phyloP scores from a whole-genome alignment of 495 filamentous ascomycete genomes.

The Neurospora terricola region DNA sequence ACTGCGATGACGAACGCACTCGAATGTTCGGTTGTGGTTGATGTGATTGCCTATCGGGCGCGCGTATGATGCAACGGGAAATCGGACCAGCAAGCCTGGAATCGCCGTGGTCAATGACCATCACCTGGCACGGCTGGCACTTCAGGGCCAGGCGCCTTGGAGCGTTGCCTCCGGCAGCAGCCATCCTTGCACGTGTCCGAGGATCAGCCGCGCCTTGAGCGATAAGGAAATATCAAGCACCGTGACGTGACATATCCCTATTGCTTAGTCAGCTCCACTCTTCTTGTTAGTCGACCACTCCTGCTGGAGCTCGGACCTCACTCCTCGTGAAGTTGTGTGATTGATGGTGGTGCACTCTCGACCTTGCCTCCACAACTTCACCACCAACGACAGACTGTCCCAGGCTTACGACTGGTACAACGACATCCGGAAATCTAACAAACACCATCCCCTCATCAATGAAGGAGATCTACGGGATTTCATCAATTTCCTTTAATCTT shows the following conservation, averaged over 20 bases:
- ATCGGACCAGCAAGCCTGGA: slow-evolving; percentile 4
- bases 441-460: background rate
- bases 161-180: background rate
- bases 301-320: background rate
- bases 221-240: background rate
- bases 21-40: slow-evolving; percentile 2
- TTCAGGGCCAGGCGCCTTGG: background rate
- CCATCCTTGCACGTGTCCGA: background rate
- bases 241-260: background rate
- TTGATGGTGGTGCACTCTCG: background rate
- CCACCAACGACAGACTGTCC: background rate
- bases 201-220: background rate
- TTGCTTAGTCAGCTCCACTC: background rate
- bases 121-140: background rate
- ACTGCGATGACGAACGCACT: slow-evolving; percentile 1
- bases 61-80: slow-evolving; percentile 17
- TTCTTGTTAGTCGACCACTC: background rate
- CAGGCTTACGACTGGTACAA: background rate
- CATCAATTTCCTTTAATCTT: background rate
- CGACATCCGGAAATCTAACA: background rate
- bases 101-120: background rate
- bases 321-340: background rate
- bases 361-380: background rate
- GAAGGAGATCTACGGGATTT: background rate
- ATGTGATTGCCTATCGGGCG: slow-evolving; percentile 16